phyloP scores from a whole-genome alignment of 768 basidiomycete genomes.

The Arthromyces matolae region DNA sequence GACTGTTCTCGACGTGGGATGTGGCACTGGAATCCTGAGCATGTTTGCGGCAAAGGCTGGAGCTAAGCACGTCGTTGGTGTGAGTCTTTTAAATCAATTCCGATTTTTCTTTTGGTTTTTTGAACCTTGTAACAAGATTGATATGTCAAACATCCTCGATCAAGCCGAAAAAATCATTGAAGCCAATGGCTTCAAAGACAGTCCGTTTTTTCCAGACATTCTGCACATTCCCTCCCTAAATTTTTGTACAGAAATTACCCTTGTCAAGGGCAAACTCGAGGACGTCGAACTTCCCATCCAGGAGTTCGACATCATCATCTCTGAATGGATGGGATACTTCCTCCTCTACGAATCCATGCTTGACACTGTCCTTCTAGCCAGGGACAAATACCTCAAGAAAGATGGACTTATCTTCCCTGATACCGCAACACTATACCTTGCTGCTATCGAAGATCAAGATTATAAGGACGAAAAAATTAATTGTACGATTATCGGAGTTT shows the following conservation, averaged over 20 bases:
- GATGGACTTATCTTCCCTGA: slow-evolving; percentile 96
- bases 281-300: slow-evolving; percentile 84
- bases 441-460: slow-evolving; percentile 98
- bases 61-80: slow-evolving; percentile 90
- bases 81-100: slow-evolving; percentile 34
- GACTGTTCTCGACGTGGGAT: slow-evolving; percentile 96
- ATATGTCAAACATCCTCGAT: slow-evolving; percentile 99
- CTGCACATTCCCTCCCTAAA: slow-evolving; percentile 6
- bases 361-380: slow-evolving; percentile 93
- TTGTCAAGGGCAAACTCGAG: slow-evolving; percentile 98
- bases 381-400: slow-evolving; percentile 93
- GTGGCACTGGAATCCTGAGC: slow-evolving; percentile 95
- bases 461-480: slow-evolving; percentile 99
- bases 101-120: neutral
- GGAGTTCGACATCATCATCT: slow-evolving; percentile 97
- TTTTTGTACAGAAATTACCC: slow-evolving; percentile 70
- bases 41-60: slow-evolving; percentile 99
- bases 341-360: slow-evolving; percentile 99
- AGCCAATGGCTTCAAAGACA: slow-evolving; percentile 93
- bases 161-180: slow-evolving; percentile 97
- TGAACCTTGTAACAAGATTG: slow-evolving; percentile 60
- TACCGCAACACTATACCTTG: slow-evolving; percentile 85
- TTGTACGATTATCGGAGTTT: slow-evolving; percentile 64
- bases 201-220: slow-evolving; percentile 50
- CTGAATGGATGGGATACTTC: slow-evolving; percentile 99